Evolutionary conservation across 306 rosid genomes (phyloP).

Genomic region (Castanospermum australe): DNA sequence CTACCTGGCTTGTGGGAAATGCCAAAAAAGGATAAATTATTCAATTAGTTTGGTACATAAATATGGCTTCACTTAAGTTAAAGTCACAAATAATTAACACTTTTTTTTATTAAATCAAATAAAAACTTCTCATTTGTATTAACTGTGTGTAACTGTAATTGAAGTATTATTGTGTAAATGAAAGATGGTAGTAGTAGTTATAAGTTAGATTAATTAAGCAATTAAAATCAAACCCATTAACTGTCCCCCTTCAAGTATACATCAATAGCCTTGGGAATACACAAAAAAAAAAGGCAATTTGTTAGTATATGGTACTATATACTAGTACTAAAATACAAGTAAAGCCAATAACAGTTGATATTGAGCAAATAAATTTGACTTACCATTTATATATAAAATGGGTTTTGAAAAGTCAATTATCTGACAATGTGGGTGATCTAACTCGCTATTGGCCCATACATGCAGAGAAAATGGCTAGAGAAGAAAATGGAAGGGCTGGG

Average conservation of each 20-base stretch:
- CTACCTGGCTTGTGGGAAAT: conserved; percentile 20
- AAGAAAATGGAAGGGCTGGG: neutral
- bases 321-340: neutral
- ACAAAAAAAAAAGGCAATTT: neutral
- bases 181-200: neutral
- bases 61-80: neutral
- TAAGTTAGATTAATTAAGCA: neutral
- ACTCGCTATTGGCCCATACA: conserved; percentile 34
- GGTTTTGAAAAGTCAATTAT: conserved; percentile 40
- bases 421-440: conserved; percentile 53
- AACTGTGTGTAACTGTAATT: neutral
- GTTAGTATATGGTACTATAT: too few species aligned
- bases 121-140: neutral
- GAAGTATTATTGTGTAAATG: neutral
- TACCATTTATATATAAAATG: neutral
- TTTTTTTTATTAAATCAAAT: neutral
- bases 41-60: neutral
- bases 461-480: neutral
- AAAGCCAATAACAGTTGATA: conserved; percentile 26
- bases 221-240: neutral
- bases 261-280: conserved; percentile 26
- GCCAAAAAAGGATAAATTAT: neutral
- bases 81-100: neutral
- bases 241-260: neutral
- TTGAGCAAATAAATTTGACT: conserved; percentile 24